phyloP scores from a whole-genome alignment of 495 filamentous ascomycete genomes.

The Penicillium psychrofluorescens region DNA sequence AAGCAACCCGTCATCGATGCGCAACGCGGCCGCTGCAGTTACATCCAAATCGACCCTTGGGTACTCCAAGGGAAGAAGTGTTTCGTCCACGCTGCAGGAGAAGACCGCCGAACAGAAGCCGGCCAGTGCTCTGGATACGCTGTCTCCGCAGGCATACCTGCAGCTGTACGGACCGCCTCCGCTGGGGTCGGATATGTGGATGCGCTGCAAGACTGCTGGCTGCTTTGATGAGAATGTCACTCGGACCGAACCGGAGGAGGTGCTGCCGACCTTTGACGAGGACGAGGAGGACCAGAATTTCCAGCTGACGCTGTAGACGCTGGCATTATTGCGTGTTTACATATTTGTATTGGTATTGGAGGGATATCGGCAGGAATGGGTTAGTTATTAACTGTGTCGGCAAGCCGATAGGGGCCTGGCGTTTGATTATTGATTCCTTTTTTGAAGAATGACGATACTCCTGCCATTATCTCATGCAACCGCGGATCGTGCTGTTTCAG shows the following conservation, averaged over 20 bases:
- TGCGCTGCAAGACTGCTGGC: constrained; percentile 27
- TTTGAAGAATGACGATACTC: too few relatives aligned
- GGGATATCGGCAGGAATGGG: background rate
- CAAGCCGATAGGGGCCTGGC: background rate
- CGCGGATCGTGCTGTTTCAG: constrained; percentile 22
- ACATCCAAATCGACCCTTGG: constrained; percentile 72
- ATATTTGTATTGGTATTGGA: background rate
- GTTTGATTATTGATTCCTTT: background rate
- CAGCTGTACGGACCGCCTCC: constrained; percentile 34
- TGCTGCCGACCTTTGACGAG: constrained; percentile 28
- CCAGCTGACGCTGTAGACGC: constrained; percentile 33
- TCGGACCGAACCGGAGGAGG: constrained; percentile 16
- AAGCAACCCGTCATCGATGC: constrained; percentile 47
- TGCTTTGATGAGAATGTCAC: constrained; percentile 24
- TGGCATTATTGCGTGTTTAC: background rate
- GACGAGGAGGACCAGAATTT: constrained; percentile 37
- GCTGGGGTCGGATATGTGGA: constrained; percentile 37
- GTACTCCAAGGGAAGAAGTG: constrained; percentile 66
- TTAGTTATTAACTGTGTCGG: background rate
- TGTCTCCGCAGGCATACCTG: constrained; percentile 39
- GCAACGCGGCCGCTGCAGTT: constrained; percentile 53
- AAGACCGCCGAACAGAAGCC: constrained; percentile 12
- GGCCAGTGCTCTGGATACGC: constrained; percentile 12
- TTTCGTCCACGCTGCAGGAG: constrained; percentile 43
- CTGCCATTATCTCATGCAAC: background rate